phyloP scores from a whole-genome alignment of 2,329 filamentous ascomycete genomes.

The Penicillium aurantiogriseum region DNA sequence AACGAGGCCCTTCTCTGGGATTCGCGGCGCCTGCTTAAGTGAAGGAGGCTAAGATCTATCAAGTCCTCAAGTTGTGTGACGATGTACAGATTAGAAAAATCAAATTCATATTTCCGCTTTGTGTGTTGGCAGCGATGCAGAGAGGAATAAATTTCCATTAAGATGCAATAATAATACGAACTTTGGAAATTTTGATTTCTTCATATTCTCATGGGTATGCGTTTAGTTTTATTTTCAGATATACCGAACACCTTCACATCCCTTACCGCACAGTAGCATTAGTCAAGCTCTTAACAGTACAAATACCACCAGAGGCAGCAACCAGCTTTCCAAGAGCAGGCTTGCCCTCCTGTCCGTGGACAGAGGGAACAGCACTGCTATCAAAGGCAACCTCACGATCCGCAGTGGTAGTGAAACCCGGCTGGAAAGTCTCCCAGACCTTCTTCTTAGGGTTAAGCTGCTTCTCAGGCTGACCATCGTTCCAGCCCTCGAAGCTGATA shows the following conservation, averaged over 20 bases:
- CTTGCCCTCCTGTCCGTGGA: slow-evolving; percentile 64
- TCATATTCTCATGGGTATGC: slow-evolving; percentile 25
- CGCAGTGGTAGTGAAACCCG: slow-evolving; percentile 88
- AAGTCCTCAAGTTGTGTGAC: neutral
- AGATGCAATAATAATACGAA: slow-evolving; percentile 3
- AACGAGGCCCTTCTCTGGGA: slow-evolving; percentile 49
- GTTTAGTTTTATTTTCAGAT: slow-evolving; percentile 17
- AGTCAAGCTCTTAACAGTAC: slow-evolving; percentile 78
- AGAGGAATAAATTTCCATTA: neutral
- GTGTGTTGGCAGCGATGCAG: neutral
- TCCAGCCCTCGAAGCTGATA: slow-evolving; percentile 90
- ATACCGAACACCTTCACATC: slow-evolving; percentile 7
- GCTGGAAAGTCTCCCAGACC: slow-evolving; percentile 95
- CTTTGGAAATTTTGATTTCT: slow-evolving; percentile 15
- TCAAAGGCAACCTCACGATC: slow-evolving; percentile 83
- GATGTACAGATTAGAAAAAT: slow-evolving; percentile 9
- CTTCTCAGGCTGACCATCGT: slow-evolving; percentile 81
- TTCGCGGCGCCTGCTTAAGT: slow-evolving; percentile 46
- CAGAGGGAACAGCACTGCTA: slow-evolving; percentile 69
- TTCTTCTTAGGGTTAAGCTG: slow-evolving; percentile 99
- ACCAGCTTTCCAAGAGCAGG: slow-evolving; percentile 62
- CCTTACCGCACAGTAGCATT: slow-evolving; percentile 76
- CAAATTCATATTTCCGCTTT: slow-evolving; percentile 2
- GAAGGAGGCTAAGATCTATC: neutral
- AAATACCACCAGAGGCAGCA: slow-evolving; percentile 73